These are phyloP conservation scores for Achaetomium macrosporum DNA, from an alignment of 2,329 filamentous ascomycete species.

Conservation along the genomic window DNA sequence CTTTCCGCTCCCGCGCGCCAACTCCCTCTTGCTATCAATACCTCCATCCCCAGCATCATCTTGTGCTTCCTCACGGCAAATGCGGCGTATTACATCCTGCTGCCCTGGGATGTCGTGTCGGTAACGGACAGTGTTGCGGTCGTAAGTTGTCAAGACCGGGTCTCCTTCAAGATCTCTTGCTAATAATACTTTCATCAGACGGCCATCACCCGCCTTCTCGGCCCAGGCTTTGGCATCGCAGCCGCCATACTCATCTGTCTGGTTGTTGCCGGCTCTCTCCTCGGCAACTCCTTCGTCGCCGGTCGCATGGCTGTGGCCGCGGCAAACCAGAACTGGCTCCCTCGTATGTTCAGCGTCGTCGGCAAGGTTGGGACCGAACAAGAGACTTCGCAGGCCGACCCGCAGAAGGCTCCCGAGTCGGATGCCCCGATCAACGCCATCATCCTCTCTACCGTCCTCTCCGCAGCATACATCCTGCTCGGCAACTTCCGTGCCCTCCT, in stretches of 20 bases:
- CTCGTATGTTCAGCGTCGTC: slow-evolving; percentile 38
- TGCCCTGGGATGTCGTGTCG: slow-evolving; percentile 54
- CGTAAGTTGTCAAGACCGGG: slow-evolving; percentile 35
- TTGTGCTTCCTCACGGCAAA: slow-evolving; percentile 56
- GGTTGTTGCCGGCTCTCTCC: slow-evolving; percentile 55
- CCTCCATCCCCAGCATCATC: slow-evolving; percentile 54
- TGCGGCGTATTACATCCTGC: slow-evolving; percentile 55
- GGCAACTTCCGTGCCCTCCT: slow-evolving; percentile 56
- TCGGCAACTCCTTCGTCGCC: slow-evolving; percentile 58
- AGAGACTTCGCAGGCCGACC: neutral
- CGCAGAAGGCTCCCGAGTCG: slow-evolving; percentile 25
- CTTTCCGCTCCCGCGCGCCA: slow-evolving; percentile 45
- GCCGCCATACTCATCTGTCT: slow-evolving; percentile 53
- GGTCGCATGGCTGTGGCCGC: slow-evolving; percentile 57
- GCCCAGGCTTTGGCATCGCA: slow-evolving; percentile 45
- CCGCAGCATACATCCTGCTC: slow-evolving; percentile 52
- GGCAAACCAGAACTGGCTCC: slow-evolving; percentile 47
- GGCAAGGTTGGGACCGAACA: slow-evolving; percentile 35
- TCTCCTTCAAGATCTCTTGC: neutral
- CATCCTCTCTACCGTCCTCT: slow-evolving; percentile 43
- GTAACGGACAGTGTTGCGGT: slow-evolving; percentile 58
- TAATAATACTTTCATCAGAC: slow-evolving; percentile 35
- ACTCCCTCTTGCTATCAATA: slow-evolving; percentile 57
- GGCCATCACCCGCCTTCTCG: slow-evolving; percentile 49
- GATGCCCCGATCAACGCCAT: slow-evolving; percentile 52